Percentiles rank a stretch among this genome's conserved stretches.
These are phyloP conservation scores for Sporopachydermia quercuum DNA, from an alignment of 805 yeast species.

Conservation along the genomic window DNA sequence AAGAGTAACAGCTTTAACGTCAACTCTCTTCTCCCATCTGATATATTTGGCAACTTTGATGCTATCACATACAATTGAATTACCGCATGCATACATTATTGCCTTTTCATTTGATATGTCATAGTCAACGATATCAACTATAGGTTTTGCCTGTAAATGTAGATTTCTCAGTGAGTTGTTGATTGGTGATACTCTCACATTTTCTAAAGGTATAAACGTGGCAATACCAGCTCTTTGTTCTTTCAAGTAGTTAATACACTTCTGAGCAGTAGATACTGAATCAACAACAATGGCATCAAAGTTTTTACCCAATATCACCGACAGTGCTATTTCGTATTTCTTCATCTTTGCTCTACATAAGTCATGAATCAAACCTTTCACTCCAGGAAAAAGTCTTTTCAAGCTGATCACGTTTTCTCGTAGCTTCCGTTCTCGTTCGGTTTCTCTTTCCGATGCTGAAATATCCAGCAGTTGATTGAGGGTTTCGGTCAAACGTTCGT, in stretches of 20 bases:
- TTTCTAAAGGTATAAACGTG: conserved; percentile 77
- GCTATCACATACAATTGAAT: conserved; percentile 62
- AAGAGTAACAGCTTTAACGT: conserved; percentile 58
- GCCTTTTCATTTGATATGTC: conserved; percentile 62
- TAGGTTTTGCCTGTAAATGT: conserved; percentile 44
- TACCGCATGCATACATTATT: conserved; percentile 64
- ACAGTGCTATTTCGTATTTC: conserved; percentile 58
- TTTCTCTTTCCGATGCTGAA: conserved; percentile 62
- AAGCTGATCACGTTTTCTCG: conserved; percentile 61
- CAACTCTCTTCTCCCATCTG: conserved; percentile 47
- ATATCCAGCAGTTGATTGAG: conserved; percentile 52
- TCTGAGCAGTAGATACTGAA: conserved; percentile 46
- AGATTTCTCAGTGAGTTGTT: conserved; percentile 39
- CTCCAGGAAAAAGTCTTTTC: conserved; percentile 70
- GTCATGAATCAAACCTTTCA: conserved; percentile 68
- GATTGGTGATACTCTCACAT: conserved; percentile 44
- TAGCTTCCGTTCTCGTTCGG: conserved; percentile 49
- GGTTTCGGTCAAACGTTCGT: conserved; percentile 44
- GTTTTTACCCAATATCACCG: conserved; percentile 63
- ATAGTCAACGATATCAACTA: conserved; percentile 56
- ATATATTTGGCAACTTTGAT: conserved; percentile 53
- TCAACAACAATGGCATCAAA: conserved; percentile 81
- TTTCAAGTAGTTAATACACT: conserved; percentile 65
- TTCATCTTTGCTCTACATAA: conserved; percentile 63
- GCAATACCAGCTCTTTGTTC: conserved; percentile 78